Evolutionary conservation across 169 alveolate species (phyloP).

Genomic region (Theileria annulata): DNA sequence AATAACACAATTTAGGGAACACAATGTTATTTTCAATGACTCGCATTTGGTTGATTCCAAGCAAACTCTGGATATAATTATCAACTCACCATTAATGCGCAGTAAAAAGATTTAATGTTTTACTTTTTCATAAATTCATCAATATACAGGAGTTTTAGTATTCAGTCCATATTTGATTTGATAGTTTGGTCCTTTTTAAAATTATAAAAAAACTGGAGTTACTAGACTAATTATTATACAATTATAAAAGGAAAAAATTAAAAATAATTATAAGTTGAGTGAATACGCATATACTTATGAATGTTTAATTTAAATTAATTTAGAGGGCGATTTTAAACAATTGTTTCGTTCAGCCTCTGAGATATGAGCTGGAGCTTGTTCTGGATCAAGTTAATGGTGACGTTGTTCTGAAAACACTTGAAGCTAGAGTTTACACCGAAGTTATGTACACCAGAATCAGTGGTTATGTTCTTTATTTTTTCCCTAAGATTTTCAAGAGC

Average conservation of each 20-base stretch:
- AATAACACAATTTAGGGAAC: conserved; percentile 23
- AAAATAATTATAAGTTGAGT: too few relatives aligned
- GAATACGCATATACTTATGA: neutral
- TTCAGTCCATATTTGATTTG: neutral
- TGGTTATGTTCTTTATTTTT: conserved; percentile 47
- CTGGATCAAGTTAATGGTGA: conserved; percentile 29
- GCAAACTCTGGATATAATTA: conserved; percentile 30
- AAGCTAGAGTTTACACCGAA: conserved; percentile 9
- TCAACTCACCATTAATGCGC: conserved; percentile 44
- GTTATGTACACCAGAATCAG: conserved; percentile 12
- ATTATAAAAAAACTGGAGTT: neutral
- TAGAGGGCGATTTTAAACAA: neutral
- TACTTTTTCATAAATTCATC: too few relatives aligned
- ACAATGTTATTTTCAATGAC: conserved; percentile 32
- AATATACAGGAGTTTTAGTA: neutral
- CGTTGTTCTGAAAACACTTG: conserved; percentile 24
- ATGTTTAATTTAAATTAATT: too few relatives aligned
- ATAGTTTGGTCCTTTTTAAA: neutral
- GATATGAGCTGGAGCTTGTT: conserved; percentile 29
- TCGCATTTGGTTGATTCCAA: conserved; percentile 42
- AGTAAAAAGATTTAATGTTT: conserved; percentile 44
- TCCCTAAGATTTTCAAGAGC: conserved; percentile 54
- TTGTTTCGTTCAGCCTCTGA: conserved; percentile 26
- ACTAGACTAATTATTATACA: neutral
- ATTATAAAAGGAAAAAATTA: neutral